phyloP scores from a whole-genome alignment of 208 protist species.

The Leishmania guyanensis region DNA sequence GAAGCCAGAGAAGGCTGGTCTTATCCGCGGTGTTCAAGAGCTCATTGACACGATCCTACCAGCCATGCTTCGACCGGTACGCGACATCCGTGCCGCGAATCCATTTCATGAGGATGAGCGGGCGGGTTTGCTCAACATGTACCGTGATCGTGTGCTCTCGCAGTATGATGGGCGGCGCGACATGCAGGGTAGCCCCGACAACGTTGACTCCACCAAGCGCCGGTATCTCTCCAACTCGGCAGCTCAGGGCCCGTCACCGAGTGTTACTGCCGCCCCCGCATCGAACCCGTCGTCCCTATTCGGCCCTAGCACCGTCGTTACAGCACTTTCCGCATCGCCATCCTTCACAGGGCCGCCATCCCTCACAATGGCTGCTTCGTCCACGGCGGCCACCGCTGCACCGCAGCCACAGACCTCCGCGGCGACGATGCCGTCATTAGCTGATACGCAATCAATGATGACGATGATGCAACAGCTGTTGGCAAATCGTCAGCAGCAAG shows the following conservation, averaged over 20 bases:
- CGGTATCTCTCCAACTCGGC: background rate
- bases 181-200: slow-evolving; percentile 36
- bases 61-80: slow-evolving; percentile 57
- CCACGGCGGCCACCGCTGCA: background rate
- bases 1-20: slow-evolving; percentile 71
- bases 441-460: slow-evolving; percentile 50
- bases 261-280: background rate
- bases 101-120: slow-evolving; percentile 39
- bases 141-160: slow-evolving; percentile 38
- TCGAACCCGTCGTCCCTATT: background rate
- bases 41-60: slow-evolving; percentile 66
- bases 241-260: background rate
- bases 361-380: background rate
- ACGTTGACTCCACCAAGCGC: slow-evolving; percentile 14
- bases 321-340: background rate
- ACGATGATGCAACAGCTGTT: slow-evolving; percentile 55
- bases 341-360: slow-evolving; percentile 1
- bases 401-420: slow-evolving; percentile 3
- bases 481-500: background rate
- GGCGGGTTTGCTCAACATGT: slow-evolving; percentile 46
- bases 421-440: background rate
- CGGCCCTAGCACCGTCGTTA: background rate
- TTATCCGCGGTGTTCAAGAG: slow-evolving; percentile 46
- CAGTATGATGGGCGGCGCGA: slow-evolving; percentile 34
- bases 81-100: slow-evolving; percentile 24